Base-by-base conservation (phyloP, 306 rosid species). In the Castanea sativa region DNA sequence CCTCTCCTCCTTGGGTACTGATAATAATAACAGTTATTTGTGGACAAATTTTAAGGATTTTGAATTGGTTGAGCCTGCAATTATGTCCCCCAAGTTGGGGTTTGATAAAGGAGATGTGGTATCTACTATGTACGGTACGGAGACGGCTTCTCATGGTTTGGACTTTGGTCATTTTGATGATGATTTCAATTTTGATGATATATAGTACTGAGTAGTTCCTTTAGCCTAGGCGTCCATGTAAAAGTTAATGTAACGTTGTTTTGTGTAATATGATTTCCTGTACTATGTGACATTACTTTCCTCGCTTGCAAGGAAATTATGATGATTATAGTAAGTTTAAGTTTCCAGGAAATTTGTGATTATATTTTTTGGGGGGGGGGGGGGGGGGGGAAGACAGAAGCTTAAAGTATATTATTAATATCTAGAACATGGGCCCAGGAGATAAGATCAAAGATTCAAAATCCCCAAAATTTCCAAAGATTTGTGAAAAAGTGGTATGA, bases 1-100 rank as follows among this genome's bases (percentile, higher is more conserved):
- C 79, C 32, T 29, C 25, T 63, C 77, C 1, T 30, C 71, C 0
- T 55, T 90, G 69, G 87, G 77, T 21, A 71, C 71, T 2, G 55
- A 41, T 41, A 41, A 41, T 41, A 41, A 41, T 41, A 41, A 41
- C 8, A 41, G 18, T 58, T 13, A 35, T 64, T 21, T 90, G 69
- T 92, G 97, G 97, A 69, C 83, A 41, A 88, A 86, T 49, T 83
- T 86, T 23, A 87, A 92, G 74, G 94, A 79, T 52, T 68, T 89
- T 9, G 88, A 81, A 55, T 76, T 88, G 0, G 74, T 87, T 10
- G 87, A 77, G 55, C 75, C 84, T 64, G 33, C 77, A 1, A 78
- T 68, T 5, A 21, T 76, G 52, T 33, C 77, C 33, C 71, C 71
- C 43, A 82, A 56, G 52, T 35, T 69, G 69, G 86, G 25, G 5